Evolutionary conservation across 306 rosid species (phyloP), one percentile per base, ranked within the genome.

Genomic region (Chamaecrista fasciculata): DNA sequence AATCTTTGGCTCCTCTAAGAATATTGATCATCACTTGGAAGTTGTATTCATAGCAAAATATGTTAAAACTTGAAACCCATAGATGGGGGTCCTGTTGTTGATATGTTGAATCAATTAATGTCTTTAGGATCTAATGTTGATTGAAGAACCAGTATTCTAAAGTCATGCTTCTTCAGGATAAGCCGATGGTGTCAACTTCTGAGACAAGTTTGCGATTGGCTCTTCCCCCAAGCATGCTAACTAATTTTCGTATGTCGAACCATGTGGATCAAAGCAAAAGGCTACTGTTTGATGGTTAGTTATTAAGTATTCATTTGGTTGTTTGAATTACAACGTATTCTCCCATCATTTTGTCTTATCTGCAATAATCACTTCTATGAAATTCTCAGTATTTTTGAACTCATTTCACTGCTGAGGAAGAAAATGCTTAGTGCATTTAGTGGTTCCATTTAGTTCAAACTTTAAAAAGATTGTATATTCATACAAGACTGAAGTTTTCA

Each of bases 91-190:
- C 71, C 67, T 76, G 69, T 78, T 85, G n/a, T 80, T 81, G 67
- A 79, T 85, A 63, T 61, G 73, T 83, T 75, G 79, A 78, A 78
- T 69, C 55, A 75, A 79, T 65, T 75, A 69, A 80, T 77, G 76
- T 85, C 86, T 83, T 81, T 85, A 71, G 85, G 86, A 83, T 87
- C 83, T 86, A 77, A 77, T 86, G 79, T 89, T 85, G 86, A 80
- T 82, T 80, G 88, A 86, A 78, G 87, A 88, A 85, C 89, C 85
- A 67, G 81, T 86, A 81, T 78, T 88, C 89, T 84, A 87, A 91
- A 86, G 85, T 83, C 82, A 66, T 81, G 82, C 83, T 86, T 88
- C 84, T 87, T 91, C 92, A 94, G 99, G 99, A 91, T 86, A 94
- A 91, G 81, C 84, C 86, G 43, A 65, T 76, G 81, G 88, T 91